These are phyloP conservation scores for Pichia thaimueangensis DNA, from an alignment of 805 yeast species.

Conservation along the genomic window DNA sequence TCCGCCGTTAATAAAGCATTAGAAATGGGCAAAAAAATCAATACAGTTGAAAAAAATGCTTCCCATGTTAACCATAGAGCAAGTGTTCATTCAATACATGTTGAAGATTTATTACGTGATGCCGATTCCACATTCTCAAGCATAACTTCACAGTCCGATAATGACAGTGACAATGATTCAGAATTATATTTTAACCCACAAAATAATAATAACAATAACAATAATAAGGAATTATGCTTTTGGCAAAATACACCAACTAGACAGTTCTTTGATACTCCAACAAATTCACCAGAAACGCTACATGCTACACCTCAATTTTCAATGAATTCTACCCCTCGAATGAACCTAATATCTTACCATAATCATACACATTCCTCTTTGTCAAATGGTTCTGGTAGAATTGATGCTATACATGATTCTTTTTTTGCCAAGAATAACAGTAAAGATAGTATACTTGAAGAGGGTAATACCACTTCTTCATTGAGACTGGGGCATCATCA, in stretches of 20 bases:
- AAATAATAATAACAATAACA: background rate
- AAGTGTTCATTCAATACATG: slow-evolving; percentile 16
- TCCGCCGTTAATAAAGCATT: slow-evolving; percentile 20
- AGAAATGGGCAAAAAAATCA: slow-evolving; percentile 22
- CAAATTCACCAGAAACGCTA: slow-evolving; percentile 5
- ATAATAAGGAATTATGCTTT: background rate
- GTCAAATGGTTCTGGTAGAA: background rate
- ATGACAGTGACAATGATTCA: slow-evolving; percentile 6
- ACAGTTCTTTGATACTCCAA: slow-evolving; percentile 10
- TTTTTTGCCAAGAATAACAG: background rate
- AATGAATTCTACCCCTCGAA: slow-evolving; percentile 8
- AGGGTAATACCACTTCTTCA: background rate
- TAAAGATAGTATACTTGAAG: background rate
- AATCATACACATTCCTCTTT: slow-evolving; percentile 4
- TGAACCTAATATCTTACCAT: background rate
- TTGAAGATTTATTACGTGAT: slow-evolving; percentile 12
- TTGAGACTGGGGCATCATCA: slow-evolving; percentile 7
- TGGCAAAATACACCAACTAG: slow-evolving; percentile 13
- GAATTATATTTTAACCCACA: slow-evolving; percentile 1
- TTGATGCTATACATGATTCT: slow-evolving; percentile 1
- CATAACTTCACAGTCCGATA: slow-evolving; percentile 1
- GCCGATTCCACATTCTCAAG: slow-evolving; percentile 7
- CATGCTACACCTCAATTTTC: slow-evolving; percentile 8
- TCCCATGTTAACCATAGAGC: slow-evolving; percentile 11
- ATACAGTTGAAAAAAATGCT: slow-evolving; percentile 15